Base-by-base conservation (phyloP, 2,329 filamentous ascomycete species). In the Beauveria sp. region DNA sequence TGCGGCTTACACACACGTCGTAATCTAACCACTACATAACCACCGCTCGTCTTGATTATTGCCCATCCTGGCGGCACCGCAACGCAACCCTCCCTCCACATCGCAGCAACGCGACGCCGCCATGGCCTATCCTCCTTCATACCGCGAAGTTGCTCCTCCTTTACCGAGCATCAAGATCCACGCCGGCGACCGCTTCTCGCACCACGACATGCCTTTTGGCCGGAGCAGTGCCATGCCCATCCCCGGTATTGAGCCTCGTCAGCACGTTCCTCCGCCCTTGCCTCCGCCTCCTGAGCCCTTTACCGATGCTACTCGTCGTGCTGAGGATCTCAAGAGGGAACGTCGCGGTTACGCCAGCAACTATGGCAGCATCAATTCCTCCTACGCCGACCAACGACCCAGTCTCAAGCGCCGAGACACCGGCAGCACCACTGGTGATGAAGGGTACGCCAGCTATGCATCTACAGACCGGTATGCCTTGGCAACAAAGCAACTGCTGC, bases 241-340 rank as follows among this genome's bases (percentile, higher is more conserved):
- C 63, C 78, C 76, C 40, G 75, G 76, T 54, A 67, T 72, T 49
- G 65, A 69, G 16, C 65, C 67, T 50, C 69, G 68, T 62, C 65
- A 69, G 63, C 68, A 72, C 64, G 75, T 71, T 3, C 79, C 78
- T 64, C 79, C 78, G 57, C 74, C 79, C 42, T 65, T 81, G 50
- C 79, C 78, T n/a, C 78, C 78, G n/a, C 79, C 79, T 5, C 72
- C 72, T 40, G 69, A 74, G 5, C 75, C 74, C 7, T 70, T 74
- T 43, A 67, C 69, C 43, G 75, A 75, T 6, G 71, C 71, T 34
- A 67, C 71, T 61, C 64, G 69, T 49, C 66, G 67, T 34, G 55
- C 69, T 42, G 66, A 73, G 45, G 72, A 74, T 53, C 70, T 68
- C 62, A 67, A 63, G 28, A 66, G 66, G 54, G 67, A 73, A 16